phyloP scores from a whole-genome alignment of 768 basidiomycete species.

The Mycena leptocephala region DNA sequence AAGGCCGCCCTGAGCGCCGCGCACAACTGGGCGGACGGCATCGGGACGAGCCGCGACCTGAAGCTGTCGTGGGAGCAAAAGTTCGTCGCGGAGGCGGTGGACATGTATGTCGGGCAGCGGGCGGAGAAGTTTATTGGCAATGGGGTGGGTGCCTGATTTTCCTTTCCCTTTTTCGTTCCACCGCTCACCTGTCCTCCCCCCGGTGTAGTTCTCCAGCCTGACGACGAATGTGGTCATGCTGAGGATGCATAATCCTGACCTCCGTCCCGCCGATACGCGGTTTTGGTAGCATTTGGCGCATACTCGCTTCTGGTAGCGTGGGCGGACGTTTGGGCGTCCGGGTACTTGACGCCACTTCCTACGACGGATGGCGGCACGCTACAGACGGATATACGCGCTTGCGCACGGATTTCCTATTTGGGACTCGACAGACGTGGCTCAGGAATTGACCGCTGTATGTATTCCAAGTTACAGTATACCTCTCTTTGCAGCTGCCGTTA shows the following conservation, averaged over 20 bases:
- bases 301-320: too few species aligned
- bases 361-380: too few species aligned
- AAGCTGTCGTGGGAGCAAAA: constrained; percentile 68
- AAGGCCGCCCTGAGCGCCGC: constrained; percentile 54
- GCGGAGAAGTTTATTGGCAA: constrained; percentile 82
- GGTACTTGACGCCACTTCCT: too few species aligned
- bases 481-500: too few species aligned
- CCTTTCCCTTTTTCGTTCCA: neutral
- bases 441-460: too few species aligned
- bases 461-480: too few species aligned
- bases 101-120: constrained; percentile 78
- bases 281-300: constrained; percentile 52
- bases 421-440: too few species aligned
- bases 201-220: constrained; percentile 56
- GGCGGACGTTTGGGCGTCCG: too few species aligned
- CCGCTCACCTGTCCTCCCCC: neutral
- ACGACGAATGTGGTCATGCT: constrained; percentile 54
- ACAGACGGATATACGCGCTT: too few species aligned
- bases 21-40: constrained; percentile 61
- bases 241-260: constrained; percentile 45
- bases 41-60: constrained; percentile 72
- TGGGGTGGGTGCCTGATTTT: constrained; percentile 63
- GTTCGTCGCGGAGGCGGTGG: constrained; percentile 72
- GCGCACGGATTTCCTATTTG: too few species aligned
- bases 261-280: constrained; percentile 48